These are phyloP conservation scores for sweet orange (Citrus sinensis) DNA, from an alignment of 345 rosid species.

Conservation along the genomic window DVS_A1.0 CM039163.1:49449001-49449500, in stretches of 20 bases:
- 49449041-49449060: background rate
- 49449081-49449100: background rate
- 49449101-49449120: background rate
- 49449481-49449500: background rate
- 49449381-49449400: conserved; percentile 75
- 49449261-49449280: background rate
- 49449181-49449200: conserved; percentile 84
- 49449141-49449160: conserved; percentile 96
- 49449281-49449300: background rate
- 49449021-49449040: background rate
- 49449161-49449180: conserved; percentile 73
- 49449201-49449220: conserved; percentile 67
- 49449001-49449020: background rate
- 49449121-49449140: conserved; percentile 57
- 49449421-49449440: conserved; percentile 33
- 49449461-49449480: background rate
- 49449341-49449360: conserved; percentile 86
- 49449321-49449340: conserved; percentile 50
- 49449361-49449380: conserved; percentile 75
- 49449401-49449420: conserved; percentile 80
- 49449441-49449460: background rate
- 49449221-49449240: conserved; percentile 89
- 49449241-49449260: background rate
- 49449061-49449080: background rate
- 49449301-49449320: background rate